These are phyloP conservation scores for Neonectria magnoliae DNA, from an alignment of 2,329 filamentous ascomycete genomes.

Conservation along the genomic window DNA sequence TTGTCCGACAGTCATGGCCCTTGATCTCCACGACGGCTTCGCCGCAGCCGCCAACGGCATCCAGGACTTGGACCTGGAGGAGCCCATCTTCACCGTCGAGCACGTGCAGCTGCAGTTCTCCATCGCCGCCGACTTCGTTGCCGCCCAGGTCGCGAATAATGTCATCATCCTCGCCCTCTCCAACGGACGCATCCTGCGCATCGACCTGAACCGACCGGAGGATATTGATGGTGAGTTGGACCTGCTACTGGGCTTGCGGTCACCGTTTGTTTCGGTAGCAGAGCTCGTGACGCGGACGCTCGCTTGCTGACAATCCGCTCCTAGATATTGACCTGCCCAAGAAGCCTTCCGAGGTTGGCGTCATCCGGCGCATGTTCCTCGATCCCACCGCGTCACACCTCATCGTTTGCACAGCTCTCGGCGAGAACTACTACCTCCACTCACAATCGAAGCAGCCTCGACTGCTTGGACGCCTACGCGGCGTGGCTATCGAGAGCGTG, in stretches of 20 bases:
- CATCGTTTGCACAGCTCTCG: conserved; percentile 87
- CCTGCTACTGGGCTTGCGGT: background rate
- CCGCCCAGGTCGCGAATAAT: conserved; percentile 97
- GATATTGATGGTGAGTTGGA: conserved; percentile 83
- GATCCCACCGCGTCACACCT: conserved; percentile 96
- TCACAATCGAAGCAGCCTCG: conserved; percentile 92
- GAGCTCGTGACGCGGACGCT: background rate
- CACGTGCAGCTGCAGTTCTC: conserved; percentile 93
- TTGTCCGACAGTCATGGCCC: conserved; percentile 45
- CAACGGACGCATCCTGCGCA: conserved; percentile 90
- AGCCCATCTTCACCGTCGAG: conserved; percentile 94
- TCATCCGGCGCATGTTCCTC: conserved; percentile 96
- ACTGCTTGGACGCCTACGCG: conserved; percentile 81
- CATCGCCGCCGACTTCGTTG: conserved; percentile 93
- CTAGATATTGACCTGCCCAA: conserved; percentile 96
- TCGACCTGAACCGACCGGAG: conserved; percentile 91
- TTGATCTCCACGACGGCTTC: conserved; percentile 70
- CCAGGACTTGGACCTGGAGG: conserved; percentile 65
- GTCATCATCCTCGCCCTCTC: conserved; percentile 92
- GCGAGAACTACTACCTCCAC: conserved; percentile 98
- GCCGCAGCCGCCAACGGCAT: conserved; percentile 69
- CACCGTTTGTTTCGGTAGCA: background rate
- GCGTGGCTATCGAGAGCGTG: conserved; percentile 86
- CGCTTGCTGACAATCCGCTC: conserved; percentile 22
- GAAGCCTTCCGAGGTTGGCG: conserved; percentile 87